phyloP scores from a whole-genome alignment of 257 asterid genomes.

The Solanum etuberosum region DNA sequence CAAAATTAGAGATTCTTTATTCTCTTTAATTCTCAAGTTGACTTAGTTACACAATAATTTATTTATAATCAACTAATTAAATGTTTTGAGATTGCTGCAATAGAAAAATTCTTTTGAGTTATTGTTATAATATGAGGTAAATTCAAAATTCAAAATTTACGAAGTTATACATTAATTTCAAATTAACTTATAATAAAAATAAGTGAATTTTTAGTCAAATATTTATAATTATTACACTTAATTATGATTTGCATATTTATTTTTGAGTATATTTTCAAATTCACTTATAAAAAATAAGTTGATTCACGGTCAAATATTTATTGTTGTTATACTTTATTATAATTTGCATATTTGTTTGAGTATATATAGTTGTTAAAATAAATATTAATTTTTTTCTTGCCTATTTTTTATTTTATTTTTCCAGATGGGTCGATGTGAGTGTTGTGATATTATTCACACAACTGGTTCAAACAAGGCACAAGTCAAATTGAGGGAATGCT shows the following conservation, averaged over 20 bases:
- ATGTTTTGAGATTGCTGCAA: background rate
- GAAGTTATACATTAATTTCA: background rate
- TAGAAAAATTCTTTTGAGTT: background rate
- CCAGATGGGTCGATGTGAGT: slow-evolving; percentile 29
- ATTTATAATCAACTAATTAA: background rate
- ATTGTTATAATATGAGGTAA: too few species aligned
- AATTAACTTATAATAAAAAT: background rate
- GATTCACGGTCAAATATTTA: background rate
- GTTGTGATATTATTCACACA: slow-evolving; percentile 33
- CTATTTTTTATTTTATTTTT: background rate
- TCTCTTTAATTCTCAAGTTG: background rate
- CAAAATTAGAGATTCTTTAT: background rate
- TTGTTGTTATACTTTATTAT: background rate
- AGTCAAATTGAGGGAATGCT: slow-evolving; percentile 37
- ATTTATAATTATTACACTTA: background rate
- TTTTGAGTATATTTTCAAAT: background rate
- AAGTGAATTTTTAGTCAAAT: background rate
- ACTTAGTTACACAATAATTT: background rate
- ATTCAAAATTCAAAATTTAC: too few species aligned
- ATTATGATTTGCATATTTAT: background rate
- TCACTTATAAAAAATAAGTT: background rate
- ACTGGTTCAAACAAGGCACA: background rate
- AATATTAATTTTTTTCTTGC: background rate
- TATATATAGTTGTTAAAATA: background rate
- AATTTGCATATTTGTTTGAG: background rate